phyloP scores from a whole-genome alignment of 345 rosid genomes.

The Gossypium bickii region DNA sequence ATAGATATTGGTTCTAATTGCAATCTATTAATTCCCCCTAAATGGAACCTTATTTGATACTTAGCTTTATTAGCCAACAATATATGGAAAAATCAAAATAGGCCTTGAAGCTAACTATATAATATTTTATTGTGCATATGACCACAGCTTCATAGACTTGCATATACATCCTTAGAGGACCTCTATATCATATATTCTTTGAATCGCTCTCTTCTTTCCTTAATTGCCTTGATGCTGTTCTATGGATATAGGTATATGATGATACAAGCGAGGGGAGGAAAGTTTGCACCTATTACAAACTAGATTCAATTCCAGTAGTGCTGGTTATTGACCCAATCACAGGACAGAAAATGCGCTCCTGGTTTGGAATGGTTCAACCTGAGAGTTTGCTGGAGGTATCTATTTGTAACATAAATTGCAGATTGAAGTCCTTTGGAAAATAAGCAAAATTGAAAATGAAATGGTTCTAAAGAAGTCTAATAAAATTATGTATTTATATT shows the following conservation, averaged over 20 bases:
- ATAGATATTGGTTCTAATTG: neutral
- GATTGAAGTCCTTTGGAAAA: neutral
- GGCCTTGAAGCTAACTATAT: neutral
- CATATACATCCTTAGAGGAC: neutral
- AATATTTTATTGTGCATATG: neutral
- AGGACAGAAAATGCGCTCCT: slow-evolving; percentile 84
- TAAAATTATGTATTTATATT: neutral
- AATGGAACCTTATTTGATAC: neutral
- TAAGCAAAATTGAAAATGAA: neutral
- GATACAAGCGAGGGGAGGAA: slow-evolving; percentile 89
- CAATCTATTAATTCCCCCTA: neutral
- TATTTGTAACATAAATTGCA: neutral
- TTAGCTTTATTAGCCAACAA: neutral
- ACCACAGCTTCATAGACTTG: neutral
- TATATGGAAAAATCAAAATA: neutral
- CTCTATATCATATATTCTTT: neutral
- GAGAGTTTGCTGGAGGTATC: slow-evolving; percentile 81
- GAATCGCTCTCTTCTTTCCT: neutral
- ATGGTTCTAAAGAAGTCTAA: neutral
- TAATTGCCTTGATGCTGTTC: neutral
- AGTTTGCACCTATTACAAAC: slow-evolving; percentile 85
- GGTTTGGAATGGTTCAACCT: slow-evolving; percentile 95
- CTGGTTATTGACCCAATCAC: slow-evolving; percentile 96
- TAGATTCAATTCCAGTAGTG: slow-evolving; percentile 82
- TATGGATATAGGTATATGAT: slow-evolving; percentile 59